Conservation (phyloP, 2,329 filamentous ascomycete species). For the Alternaria sp. region DNA sequence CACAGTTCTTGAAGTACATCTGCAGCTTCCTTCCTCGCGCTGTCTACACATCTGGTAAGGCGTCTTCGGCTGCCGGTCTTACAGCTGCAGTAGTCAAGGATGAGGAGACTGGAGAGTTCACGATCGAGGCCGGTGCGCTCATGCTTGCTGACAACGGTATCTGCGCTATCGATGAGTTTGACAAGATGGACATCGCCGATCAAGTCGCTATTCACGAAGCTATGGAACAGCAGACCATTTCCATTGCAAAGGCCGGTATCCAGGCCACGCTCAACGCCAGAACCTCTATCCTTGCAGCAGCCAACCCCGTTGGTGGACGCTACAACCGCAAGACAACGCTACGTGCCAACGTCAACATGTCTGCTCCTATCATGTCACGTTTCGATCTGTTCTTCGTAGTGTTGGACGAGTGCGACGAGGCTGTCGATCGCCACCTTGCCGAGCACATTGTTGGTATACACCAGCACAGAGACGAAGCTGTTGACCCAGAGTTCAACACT, state of each 20-base stretch:
- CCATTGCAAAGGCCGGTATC: conserved; percentile 97
- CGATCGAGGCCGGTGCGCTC: conserved; percentile 95
- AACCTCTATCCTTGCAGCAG: conserved; percentile 92
- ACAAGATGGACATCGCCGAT: conserved; percentile 98
- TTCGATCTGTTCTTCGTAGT: conserved; percentile 99
- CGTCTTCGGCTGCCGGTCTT: conserved; percentile 94
- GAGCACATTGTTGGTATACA: conserved; percentile 95
- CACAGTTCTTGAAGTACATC: conserved; percentile 97
- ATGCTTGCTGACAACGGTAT: conserved; percentile 98
- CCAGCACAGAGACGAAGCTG: conserved; percentile 87
- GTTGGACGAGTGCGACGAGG: conserved; percentile 93
- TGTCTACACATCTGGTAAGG: conserved; percentile 97
- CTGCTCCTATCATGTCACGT: conserved; percentile 97
- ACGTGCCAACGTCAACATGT: conserved; percentile 97
- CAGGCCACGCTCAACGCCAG: conserved; percentile 96
- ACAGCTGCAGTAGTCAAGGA: conserved; percentile 97
- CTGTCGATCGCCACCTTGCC: conserved; percentile 86
- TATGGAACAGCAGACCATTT: conserved; percentile 99
- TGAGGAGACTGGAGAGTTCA: conserved; percentile 97
- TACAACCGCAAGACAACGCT: conserved; percentile 97
- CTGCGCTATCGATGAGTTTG: conserved; percentile 98
- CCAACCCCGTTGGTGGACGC: conserved; percentile 94
- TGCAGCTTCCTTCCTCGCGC: conserved; percentile 95
- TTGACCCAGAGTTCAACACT: conserved; percentile 92
- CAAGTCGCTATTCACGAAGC: conserved; percentile 99